Conservation (phyloP, 202 grass and related monocot genomes). For the Brachypodium distachyon region DNA sequence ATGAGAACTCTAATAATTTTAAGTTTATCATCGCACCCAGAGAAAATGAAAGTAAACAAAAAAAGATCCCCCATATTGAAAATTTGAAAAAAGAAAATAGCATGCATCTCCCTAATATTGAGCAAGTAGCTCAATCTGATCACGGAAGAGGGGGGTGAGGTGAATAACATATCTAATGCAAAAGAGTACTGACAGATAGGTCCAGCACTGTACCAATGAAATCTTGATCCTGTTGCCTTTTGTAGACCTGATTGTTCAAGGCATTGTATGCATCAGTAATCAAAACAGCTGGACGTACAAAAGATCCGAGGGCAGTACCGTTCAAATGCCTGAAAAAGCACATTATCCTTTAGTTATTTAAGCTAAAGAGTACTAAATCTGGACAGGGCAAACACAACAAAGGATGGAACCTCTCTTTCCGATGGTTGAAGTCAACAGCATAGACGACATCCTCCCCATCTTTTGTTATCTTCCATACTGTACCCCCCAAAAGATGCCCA, state of each 20-base stretch:
- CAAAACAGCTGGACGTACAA: constrained; percentile 92
- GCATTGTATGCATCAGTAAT: constrained; percentile 97
- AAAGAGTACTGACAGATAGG: not conserved
- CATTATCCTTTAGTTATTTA: not conserved
- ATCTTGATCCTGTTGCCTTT: constrained; percentile 81
- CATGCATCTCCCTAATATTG: not conserved
- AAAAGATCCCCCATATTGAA: not conserved
- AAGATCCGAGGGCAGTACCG: constrained; percentile 75
- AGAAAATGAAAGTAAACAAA: not conserved
- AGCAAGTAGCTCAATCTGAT: not conserved
- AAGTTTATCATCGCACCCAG: not conserved
- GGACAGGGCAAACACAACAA: not conserved
- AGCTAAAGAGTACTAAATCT: not conserved
- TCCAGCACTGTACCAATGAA: constrained; percentile 55
- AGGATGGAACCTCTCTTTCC: constrained; percentile 67
- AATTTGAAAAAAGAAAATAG: not conserved
- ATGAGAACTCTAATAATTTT: not conserved
- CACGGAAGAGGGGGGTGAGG: not conserved
- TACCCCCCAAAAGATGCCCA: constrained; percentile 91
- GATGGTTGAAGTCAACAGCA: constrained; percentile 95
- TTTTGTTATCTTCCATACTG: constrained; percentile 98
- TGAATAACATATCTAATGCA: not conserved
- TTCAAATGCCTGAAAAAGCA: constrained; percentile 84
- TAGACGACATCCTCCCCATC: constrained; percentile 93
- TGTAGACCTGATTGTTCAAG: constrained; percentile 92